Evolutionary conservation across 2,329 filamentous ascomycete species (phyloP).

Genomic region (Penicillium digitatum): DNA sequence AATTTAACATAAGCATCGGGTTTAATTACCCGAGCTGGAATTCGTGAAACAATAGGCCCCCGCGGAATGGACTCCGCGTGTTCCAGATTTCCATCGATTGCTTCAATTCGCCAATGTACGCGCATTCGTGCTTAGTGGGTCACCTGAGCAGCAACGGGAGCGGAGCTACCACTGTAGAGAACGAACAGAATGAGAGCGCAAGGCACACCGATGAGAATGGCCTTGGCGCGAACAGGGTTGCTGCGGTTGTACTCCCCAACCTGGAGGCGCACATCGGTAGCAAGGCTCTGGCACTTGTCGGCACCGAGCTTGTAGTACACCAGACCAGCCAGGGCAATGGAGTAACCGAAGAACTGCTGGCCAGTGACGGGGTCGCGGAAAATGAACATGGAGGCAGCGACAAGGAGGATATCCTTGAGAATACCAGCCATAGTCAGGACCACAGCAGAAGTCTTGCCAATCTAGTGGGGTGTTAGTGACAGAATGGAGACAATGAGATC

Average conservation of each 20-base stretch:
- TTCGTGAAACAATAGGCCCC: conserved; percentile 6
- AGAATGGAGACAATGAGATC: background rate
- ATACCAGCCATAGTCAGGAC: conserved; percentile 79
- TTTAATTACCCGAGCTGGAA: conserved; percentile 1
- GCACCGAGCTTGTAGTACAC: conserved; percentile 63
- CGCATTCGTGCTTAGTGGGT: conserved; percentile 15
- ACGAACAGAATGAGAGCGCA: conserved; percentile 18
- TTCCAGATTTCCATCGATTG: conserved; percentile 5
- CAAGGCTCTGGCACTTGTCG: conserved; percentile 50
- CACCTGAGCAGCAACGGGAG: conserved; percentile 9
- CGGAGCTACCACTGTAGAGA: conserved; percentile 21
- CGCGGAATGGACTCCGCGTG: background rate
- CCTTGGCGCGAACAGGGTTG: conserved; percentile 24
- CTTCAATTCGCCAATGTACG: background rate
- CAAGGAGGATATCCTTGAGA: conserved; percentile 77
- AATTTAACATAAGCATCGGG: conserved; percentile 11
- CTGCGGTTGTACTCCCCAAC: conserved; percentile 26
- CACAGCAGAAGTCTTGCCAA: conserved; percentile 77
- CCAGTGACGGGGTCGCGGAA: conserved; percentile 66
- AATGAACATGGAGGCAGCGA: conserved; percentile 67
- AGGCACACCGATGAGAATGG: conserved; percentile 17
- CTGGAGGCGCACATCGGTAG: conserved; percentile 42
- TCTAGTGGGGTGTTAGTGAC: conserved; percentile 36
- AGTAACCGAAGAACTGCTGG: conserved; percentile 71
- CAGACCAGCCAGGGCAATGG: conserved; percentile 61